Percentiles rank a stretch among this genome's conserved stretches.
phyloP scores from a whole-genome alignment of 306 rosid species.

The Geum urbanum region DNA sequence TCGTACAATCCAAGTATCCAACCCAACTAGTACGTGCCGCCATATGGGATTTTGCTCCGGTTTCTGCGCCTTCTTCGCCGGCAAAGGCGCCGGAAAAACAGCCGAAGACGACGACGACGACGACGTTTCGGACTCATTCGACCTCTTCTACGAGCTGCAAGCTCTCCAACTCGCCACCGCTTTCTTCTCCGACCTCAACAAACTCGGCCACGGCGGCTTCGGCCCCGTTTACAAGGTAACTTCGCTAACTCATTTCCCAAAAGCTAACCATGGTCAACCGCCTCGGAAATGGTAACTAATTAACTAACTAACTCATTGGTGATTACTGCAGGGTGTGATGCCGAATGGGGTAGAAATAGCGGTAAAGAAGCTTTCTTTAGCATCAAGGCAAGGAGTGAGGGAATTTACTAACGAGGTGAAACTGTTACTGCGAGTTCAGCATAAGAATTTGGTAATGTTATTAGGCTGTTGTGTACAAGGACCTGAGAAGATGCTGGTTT shows the following conservation, averaged over 20 bases:
- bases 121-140: constrained; percentile 28
- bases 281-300: background rate
- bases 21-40: background rate
- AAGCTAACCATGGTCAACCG: background rate
- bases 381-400: constrained; percentile 72
- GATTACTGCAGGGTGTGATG: constrained; percentile 56
- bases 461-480: constrained; percentile 88
- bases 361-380: constrained; percentile 69
- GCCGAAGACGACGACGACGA: constrained; percentile 17
- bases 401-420: constrained; percentile 84
- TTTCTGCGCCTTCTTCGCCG: constrained; percentile 37
- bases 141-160: constrained; percentile 50
- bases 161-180: constrained; percentile 70
- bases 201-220: constrained; percentile 92
- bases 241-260: background rate
- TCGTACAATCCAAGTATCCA: background rate
- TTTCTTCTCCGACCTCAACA: constrained; percentile 62
- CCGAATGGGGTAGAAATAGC: constrained; percentile 90
- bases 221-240: constrained; percentile 85
- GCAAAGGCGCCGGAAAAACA: constrained; percentile 16
- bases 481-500: constrained; percentile 92
- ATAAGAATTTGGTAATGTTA: constrained; percentile 67
- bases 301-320: too few relatives aligned
- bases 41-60: constrained; percentile 37
- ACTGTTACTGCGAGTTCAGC: constrained; percentile 71